Evolutionary conservation across 306 rosid genomes (phyloP).

Genomic region (Alnus rubra): DNA sequence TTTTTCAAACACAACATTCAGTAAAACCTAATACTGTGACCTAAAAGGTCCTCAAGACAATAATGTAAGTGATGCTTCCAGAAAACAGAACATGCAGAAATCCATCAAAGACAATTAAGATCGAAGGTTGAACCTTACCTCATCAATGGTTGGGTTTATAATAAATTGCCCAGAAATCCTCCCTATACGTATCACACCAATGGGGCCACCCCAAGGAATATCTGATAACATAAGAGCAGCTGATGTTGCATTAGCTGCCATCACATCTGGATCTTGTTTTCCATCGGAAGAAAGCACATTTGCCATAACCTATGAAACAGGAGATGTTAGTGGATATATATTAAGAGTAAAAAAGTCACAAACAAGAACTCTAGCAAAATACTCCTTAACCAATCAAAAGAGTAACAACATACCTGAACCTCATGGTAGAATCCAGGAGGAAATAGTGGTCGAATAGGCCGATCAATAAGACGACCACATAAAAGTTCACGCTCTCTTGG

Average conservation of each 20-base stretch:
- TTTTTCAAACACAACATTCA: neutral
- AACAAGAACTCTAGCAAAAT: neutral
- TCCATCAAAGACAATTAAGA: neutral
- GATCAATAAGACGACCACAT: slow-evolving; percentile 84
- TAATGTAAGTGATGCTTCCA: neutral
- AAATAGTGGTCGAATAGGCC: slow-evolving; percentile 91
- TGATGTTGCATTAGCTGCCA: slow-evolving; percentile 90
- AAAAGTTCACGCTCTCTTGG: slow-evolving; percentile 94
- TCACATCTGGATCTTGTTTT: slow-evolving; percentile 85
- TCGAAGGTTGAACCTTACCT: slow-evolving; percentile 50
- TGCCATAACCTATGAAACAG: slow-evolving; percentile 65
- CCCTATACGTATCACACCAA: slow-evolving; percentile 89
- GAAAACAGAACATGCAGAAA: neutral
- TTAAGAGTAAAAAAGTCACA: neutral
- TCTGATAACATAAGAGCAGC: slow-evolving; percentile 97
- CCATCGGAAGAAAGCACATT: slow-evolving; percentile 94
- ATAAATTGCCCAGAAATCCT: slow-evolving; percentile 75
- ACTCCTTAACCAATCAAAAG: neutral
- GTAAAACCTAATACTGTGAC: slow-evolving; percentile 6
- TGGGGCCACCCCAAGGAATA: slow-evolving; percentile 98
- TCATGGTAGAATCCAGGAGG: slow-evolving; percentile 90
- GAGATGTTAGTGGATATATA: slow-evolving; percentile 6
- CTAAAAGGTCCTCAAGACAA: neutral
- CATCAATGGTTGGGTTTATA: slow-evolving; percentile 89
- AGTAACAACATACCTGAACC: slow-evolving; percentile 69